phyloP scores from a whole-genome alignment of 345 rosid species.

The Citrus australasica region DNA sequence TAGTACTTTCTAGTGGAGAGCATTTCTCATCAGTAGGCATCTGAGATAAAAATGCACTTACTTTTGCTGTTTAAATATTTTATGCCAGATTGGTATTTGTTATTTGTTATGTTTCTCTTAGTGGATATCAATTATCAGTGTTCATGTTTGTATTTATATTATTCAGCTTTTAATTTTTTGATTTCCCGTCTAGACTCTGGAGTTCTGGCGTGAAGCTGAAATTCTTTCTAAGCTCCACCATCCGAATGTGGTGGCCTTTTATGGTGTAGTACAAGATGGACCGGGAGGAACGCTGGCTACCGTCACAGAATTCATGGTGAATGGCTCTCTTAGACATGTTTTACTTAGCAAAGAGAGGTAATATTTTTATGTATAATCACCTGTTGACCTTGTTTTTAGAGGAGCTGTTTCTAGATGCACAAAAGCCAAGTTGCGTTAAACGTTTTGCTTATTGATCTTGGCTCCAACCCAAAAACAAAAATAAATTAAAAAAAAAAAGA shows the following conservation, averaged over 20 bases:
- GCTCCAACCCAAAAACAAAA: background rate
- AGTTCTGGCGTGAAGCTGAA: slow-evolving; percentile 99
- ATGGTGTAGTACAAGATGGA: slow-evolving; percentile 97
- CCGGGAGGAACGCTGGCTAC: slow-evolving; percentile 95
- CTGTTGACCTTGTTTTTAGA: background rate
- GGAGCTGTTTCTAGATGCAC: background rate
- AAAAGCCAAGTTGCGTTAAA: background rate
- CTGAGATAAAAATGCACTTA: background rate
- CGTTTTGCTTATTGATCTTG: background rate
- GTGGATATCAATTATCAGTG: background rate
- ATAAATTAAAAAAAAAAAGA: background rate
- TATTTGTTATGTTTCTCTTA: slow-evolving; percentile 8
- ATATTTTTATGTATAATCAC: background rate
- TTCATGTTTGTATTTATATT: background rate
- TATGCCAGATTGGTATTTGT: slow-evolving; percentile 6
- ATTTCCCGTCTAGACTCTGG: slow-evolving; percentile 48
- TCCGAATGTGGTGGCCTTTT: slow-evolving; percentile 97
- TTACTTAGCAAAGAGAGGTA: slow-evolving; percentile 89
- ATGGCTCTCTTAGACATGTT: slow-evolving; percentile 96
- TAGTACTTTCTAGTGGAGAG: background rate
- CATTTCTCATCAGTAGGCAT: background rate
- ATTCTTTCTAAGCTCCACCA: slow-evolving; percentile 98
- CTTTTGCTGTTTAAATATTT: background rate
- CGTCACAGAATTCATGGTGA: slow-evolving; percentile 94
- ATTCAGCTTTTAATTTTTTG: background rate